phyloP scores from a whole-genome alignment of 306 rosid species.

The Elaeagnus macrophylla region DNA sequence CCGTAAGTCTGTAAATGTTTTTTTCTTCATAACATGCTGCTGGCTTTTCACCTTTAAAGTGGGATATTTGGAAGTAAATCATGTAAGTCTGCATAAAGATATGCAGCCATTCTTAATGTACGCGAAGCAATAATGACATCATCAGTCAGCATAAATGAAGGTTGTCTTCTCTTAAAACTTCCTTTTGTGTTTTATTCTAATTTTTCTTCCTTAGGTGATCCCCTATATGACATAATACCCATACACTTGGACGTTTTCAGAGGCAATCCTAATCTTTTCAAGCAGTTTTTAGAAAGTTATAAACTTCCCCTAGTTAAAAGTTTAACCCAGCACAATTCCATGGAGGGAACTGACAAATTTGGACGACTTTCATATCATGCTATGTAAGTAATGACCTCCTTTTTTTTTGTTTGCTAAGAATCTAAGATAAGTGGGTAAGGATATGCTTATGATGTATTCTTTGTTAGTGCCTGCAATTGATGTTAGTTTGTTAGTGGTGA shows the following conservation, averaged over 20 bases:
- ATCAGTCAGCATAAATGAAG: neutral
- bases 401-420: neutral
- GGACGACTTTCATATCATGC: conserved; percentile 68
- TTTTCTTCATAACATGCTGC: no score
- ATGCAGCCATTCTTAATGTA: no score
- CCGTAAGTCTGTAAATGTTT: no score
- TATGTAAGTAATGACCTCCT: conserved; percentile 69
- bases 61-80: no score
- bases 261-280: conserved; percentile 61
- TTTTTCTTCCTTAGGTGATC: conserved; percentile 52
- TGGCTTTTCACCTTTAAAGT: no score
- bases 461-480: no score
- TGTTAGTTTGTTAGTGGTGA: no score
- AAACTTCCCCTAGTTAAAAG: conserved; percentile 59
- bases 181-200: neutral
- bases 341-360: conserved; percentile 39
- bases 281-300: conserved; percentile 63
- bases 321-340: conserved; percentile 26
- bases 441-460: no score
- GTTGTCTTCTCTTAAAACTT: neutral
- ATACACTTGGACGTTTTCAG: conserved; percentile 78
- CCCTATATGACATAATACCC: conserved; percentile 75
- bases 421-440: neutral
- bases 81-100: no score
- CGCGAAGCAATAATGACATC: neutral